Percentiles rank a stretch among this genome's conserved stretches.
These are phyloP conservation scores for Dissophora ornata DNA, from an alignment of 192 early-diverging fungal species.

Conservation along the genomic window DNA sequence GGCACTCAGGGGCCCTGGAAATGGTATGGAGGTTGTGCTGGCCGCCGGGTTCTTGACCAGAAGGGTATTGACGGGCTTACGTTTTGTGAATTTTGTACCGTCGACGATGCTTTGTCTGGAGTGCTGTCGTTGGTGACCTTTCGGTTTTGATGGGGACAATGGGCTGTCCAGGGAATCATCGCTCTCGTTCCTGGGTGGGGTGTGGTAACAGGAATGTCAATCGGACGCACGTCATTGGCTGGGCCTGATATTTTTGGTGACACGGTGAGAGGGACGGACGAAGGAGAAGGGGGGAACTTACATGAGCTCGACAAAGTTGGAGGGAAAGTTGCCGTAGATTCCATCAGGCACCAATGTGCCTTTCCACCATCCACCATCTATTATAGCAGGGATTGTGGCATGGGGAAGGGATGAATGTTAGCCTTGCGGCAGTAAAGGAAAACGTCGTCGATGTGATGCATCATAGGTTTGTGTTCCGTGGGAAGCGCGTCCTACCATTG, in stretches of 20 bases:
- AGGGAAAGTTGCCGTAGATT: conserved; percentile 30
- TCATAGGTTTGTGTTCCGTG: too few relatives aligned
- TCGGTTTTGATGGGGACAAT: conserved; percentile 5
- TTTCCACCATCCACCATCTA: conserved; percentile 53
- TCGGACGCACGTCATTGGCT: too few relatives aligned
- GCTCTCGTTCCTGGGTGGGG: too few relatives aligned
- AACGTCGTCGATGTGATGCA: too few relatives aligned
- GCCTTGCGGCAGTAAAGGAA: too few relatives aligned
- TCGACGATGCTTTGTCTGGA: conserved; percentile 25
- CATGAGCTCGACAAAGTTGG: conserved; percentile 49
- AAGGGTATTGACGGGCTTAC: conserved; percentile 25
- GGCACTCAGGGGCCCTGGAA: not conserved
- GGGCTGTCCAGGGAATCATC: not conserved
- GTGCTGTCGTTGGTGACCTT: conserved; percentile 4
- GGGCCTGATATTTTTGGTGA: too few relatives aligned
- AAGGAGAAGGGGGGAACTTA: not conserved
- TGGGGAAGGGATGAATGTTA: too few relatives aligned
- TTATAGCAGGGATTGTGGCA: not conserved
- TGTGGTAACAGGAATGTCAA: too few relatives aligned
- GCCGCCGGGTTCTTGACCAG: not conserved
- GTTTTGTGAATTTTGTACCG: conserved; percentile 37
- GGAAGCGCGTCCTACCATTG: conserved; percentile 46
- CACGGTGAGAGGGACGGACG: too few relatives aligned
- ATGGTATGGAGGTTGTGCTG: not conserved
- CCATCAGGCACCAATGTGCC: conserved; percentile 30